A percentile compares a stretch with the other conserved stretches of the same genome.
Conservation (phyloP, 208 protist genomes). For the Crithidia brevicula region DNA sequence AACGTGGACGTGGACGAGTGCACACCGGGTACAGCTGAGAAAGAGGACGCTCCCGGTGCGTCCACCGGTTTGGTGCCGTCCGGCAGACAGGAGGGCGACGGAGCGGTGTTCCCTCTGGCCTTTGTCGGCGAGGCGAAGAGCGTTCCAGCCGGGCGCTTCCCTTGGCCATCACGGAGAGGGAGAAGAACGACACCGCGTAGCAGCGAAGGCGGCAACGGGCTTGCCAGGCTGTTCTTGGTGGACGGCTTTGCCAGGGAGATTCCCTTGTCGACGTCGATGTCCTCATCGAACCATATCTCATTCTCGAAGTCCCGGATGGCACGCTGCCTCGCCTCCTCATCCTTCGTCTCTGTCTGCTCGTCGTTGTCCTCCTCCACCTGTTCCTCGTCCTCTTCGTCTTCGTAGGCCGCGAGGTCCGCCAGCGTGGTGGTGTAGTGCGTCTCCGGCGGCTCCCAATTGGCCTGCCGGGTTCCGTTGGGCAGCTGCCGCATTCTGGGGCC, state of each 20-base stretch:
- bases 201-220: neutral
- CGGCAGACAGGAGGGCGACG: neutral
- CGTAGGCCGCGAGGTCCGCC: conserved; percentile 15
- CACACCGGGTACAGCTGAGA: neutral
- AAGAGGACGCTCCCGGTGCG: no score
- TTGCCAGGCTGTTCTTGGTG: neutral
- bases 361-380: conserved; percentile 5
- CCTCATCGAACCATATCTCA: neutral
- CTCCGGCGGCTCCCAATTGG: conserved; percentile 35
- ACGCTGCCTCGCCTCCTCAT: neutral
- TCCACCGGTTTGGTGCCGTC: no score
- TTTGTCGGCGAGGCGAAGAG: neutral
- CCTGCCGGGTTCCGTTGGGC: conserved; percentile 23
- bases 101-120: neutral
- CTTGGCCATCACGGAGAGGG: neutral
- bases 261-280: neutral
- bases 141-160: neutral
- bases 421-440: conserved; percentile 38
- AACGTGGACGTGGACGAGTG: neutral
- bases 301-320: neutral
- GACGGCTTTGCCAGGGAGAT: neutral
- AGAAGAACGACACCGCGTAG: neutral
- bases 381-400: conserved; percentile 22
- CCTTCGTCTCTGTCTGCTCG: neutral
- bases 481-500: conserved; percentile 15